These are phyloP conservation scores for Anisogramma anomala DNA, from an alignment of 2,329 filamentous ascomycete genomes.

Conservation along the genomic window DNA sequence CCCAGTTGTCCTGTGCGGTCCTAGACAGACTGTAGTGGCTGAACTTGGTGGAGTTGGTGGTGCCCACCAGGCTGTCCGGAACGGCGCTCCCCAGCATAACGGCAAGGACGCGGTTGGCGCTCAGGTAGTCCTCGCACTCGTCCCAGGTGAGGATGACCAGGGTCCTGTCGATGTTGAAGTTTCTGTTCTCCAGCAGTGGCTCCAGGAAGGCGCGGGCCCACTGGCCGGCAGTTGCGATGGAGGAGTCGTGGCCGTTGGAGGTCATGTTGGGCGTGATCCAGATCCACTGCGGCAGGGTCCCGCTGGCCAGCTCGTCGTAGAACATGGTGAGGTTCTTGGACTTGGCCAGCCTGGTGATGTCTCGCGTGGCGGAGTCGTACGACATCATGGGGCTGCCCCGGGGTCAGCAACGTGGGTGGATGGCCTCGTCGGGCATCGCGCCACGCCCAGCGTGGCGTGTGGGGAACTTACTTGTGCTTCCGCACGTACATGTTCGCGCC, in stretches of 20 bases:
- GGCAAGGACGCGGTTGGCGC: slow-evolving; percentile 18
- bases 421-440: neutral
- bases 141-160: slow-evolving; percentile 21
- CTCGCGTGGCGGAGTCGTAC: slow-evolving; percentile 21
- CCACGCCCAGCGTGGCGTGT: neutral
- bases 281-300: slow-evolving; percentile 22
- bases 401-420: no score
- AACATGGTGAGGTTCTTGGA: slow-evolving; percentile 24
- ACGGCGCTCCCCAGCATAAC: slow-evolving; percentile 19
- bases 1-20: slow-evolving; percentile 22
- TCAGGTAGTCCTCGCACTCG: slow-evolving; percentile 19
- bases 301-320: slow-evolving; percentile 18
- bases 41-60: slow-evolving; percentile 17
- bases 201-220: slow-evolving; percentile 21
- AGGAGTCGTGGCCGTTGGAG: slow-evolving; percentile 21
- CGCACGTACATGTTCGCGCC: slow-evolving; percentile 50
- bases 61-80: slow-evolving; percentile 17
- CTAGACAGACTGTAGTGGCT: slow-evolving; percentile 21
- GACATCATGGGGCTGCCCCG: slow-evolving; percentile 20
- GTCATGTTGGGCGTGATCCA: slow-evolving; percentile 39
- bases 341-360: slow-evolving; percentile 21
- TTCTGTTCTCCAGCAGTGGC: slow-evolving; percentile 20
- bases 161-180: slow-evolving; percentile 27
- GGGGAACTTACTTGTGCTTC: slow-evolving; percentile 44
- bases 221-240: slow-evolving; percentile 19